Percentiles rank a stretch among this genome's conserved stretches.
phyloP scores from a whole-genome alignment of 805 yeast species.

The Yamadazyma philogaea region DNA sequence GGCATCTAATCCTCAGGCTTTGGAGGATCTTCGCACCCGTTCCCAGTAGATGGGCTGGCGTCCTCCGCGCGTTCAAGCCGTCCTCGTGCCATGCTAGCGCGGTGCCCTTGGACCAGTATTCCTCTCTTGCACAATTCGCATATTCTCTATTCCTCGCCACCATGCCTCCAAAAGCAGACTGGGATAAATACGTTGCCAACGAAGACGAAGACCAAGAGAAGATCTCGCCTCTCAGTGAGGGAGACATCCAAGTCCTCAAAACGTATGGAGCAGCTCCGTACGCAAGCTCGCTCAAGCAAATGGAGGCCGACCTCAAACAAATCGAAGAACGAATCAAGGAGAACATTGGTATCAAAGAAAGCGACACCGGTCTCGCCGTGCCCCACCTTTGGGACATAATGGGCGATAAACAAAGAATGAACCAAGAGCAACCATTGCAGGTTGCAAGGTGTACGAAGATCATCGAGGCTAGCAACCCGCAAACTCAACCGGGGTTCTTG shows the following conservation, averaged over 20 bases:
- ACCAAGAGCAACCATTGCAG: slow-evolving; percentile 93
- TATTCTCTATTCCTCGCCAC: background rate
- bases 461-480: slow-evolving; percentile 56
- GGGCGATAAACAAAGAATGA: slow-evolving; percentile 92
- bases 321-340: slow-evolving; percentile 88
- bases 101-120: background rate
- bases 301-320: slow-evolving; percentile 82
- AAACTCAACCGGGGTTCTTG: slow-evolving; percentile 27
- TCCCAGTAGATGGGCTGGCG: too few relatives aligned
- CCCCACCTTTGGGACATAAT: slow-evolving; percentile 96
- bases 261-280: slow-evolving; percentile 98
- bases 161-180: slow-evolving; percentile 97
- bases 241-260: slow-evolving; percentile 94
- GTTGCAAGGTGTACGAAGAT: slow-evolving; percentile 99
- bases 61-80: too few relatives aligned
- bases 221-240: slow-evolving; percentile 85
- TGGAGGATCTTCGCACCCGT: too few relatives aligned
- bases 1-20: too few relatives aligned
- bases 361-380: slow-evolving; percentile 97
- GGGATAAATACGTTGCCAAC: slow-evolving; percentile 97
- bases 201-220: slow-evolving; percentile 66
- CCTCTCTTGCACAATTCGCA: background rate
- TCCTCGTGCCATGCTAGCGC: too few relatives aligned
- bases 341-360: slow-evolving; percentile 89
- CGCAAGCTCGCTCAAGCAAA: slow-evolving; percentile 70